Percentiles rank a stretch among this genome's conserved stretches.
phyloP scores from a whole-genome alignment of 495 filamentous ascomycete species.

The Aspergillus biplanus region DNA sequence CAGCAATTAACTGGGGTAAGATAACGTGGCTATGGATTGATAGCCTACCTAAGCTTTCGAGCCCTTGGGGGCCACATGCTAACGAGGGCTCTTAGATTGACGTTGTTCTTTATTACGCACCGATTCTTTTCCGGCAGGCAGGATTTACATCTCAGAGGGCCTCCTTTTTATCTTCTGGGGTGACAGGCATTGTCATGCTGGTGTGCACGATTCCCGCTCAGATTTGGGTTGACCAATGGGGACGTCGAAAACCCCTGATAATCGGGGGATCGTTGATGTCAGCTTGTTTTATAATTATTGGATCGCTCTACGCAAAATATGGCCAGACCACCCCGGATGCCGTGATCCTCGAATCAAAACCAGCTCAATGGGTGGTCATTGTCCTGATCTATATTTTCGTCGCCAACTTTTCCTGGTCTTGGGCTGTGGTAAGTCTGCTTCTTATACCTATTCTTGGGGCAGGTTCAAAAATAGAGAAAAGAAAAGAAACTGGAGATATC shows the following conservation, averaged over 20 bases:
- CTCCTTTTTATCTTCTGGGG: slow-evolving; percentile 18
- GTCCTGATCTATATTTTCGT: slow-evolving; percentile 25
- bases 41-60: no score
- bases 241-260: slow-evolving; percentile 19
- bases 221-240: slow-evolving; percentile 25
- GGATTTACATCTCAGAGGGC: slow-evolving; percentile 20
- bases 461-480: neutral
- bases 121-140: slow-evolving; percentile 22
- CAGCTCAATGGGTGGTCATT: slow-evolving; percentile 24
- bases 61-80: neutral
- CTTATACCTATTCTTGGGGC: neutral
- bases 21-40: no score
- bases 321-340: slow-evolving; percentile 13
- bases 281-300: slow-evolving; percentile 19
- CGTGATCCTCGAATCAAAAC: slow-evolving; percentile 10
- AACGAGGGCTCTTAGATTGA: slow-evolving; percentile 10
- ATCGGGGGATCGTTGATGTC: slow-evolving; percentile 19
- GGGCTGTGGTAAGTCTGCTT: slow-evolving; percentile 22
- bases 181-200: slow-evolving; percentile 24
- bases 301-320: slow-evolving; percentile 17
- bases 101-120: slow-evolving; percentile 21
- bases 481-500: neutral
- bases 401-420: slow-evolving; percentile 23
- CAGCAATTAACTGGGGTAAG: slow-evolving; percentile 25
- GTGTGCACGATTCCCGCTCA: slow-evolving; percentile 22